Conservation (phyloP, 441 rosid species). For the Croton laevigatus region DNA sequence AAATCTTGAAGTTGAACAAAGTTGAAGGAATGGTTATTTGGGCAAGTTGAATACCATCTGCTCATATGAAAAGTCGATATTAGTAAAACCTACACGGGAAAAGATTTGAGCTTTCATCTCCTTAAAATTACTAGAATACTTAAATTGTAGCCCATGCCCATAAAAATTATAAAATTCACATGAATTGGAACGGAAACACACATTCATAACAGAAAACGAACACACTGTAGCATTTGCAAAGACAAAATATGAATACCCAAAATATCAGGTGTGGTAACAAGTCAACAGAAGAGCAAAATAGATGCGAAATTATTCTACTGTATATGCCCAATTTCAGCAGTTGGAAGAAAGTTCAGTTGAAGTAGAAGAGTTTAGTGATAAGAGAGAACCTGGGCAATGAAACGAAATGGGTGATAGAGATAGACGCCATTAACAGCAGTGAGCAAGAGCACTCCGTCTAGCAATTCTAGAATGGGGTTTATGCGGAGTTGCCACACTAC, state of each 20-base stretch:
- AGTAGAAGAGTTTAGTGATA: background rate
- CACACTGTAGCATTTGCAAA: background rate
- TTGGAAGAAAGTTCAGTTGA: background rate
- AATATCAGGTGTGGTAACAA: background rate
- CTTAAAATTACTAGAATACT: background rate
- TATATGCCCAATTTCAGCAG: background rate
- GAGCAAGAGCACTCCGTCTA: background rate
- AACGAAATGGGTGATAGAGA: constrained; percentile 56
- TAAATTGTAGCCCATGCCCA: background rate
- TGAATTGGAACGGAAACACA: too few relatives aligned
- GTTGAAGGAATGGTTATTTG: constrained; percentile 33
- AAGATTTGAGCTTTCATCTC: background rate
- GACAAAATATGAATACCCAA: background rate
- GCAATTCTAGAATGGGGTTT: background rate
- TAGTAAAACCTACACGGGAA: background rate
- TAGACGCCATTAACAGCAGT: constrained; percentile 48
- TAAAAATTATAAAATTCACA: background rate
- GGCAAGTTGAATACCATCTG: constrained; percentile 55
- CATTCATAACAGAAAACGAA: too few relatives aligned
- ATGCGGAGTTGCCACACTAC: background rate
- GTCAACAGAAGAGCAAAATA: background rate
- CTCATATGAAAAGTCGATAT: constrained; percentile 13
- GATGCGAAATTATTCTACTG: background rate
- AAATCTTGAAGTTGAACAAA: constrained; percentile 42
- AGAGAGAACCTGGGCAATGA: constrained; percentile 57